Evolutionary conservation across 768 basidiomycete species (phyloP), one percentile per base, ranked within the genome.

Genomic region (Tylopilus felleus): DNA sequence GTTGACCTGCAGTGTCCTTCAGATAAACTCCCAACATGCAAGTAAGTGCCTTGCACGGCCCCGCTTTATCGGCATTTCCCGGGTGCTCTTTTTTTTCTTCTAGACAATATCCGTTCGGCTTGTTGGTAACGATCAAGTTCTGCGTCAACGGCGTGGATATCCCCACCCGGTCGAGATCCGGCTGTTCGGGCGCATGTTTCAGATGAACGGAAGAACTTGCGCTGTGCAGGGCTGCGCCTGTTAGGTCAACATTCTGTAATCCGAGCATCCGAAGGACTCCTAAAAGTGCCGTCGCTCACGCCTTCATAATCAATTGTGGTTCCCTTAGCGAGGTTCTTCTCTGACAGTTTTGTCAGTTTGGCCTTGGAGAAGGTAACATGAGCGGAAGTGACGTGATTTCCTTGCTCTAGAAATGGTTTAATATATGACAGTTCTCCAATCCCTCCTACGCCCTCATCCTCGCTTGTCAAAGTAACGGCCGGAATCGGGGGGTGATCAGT

Each of bases 311-410:
- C 39, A 29, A 36, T 44, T 29, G 12, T 29, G 17, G 40, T 38
- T 53, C 39, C 49, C 16, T 35, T 23, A 13, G 13, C n/a, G 38
- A 17, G 21, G 10, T 41, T 38, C 13, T 43, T 9, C 21, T 12
- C 7, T 45, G 48, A 36, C 54, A 49, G 40, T 39, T 57, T 54
- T 44, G 27, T 28, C 41, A 25, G 51, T 52, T 52, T 50, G 31
- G 25, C 39, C 58, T 49, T 27, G 9, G 13, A 27, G 17, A 31
- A 48, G 47, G 35, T 5, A 29, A 53, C 51, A 33, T 40, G 27
- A 8, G 45, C 21, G 23, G 39, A 5, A 3, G 38, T 60, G 43
- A 43, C 52, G 51, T 51, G 28, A 50, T 39, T 31, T 42, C n/a
- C 33, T 38, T 35, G 41, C 29, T 40, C 53, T 48, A 8, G 21